Conservation (phyloP, 1,139 yeast genomes). For the Suhomyces terraborum region DNA sequence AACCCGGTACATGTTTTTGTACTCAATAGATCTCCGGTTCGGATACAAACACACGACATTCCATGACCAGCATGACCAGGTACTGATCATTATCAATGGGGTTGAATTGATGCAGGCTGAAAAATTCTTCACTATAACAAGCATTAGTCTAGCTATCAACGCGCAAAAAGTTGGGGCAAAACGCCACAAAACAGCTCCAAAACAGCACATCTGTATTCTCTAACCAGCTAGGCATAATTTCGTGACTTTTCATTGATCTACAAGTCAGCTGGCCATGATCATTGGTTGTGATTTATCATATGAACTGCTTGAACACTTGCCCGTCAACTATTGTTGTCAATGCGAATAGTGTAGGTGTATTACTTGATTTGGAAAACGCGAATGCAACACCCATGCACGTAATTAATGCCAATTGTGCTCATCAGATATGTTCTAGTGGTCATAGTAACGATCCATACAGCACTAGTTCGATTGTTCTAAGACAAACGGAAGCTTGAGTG, state of each 20-base stretch:
- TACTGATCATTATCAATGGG: neutral
- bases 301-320: neutral
- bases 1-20: too few relatives aligned
- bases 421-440: neutral
- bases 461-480: too few relatives aligned
- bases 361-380: constrained; percentile 4
- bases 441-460: neutral
- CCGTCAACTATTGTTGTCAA: constrained; percentile 5
- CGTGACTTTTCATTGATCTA: too few relatives aligned
- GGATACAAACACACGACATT: neutral
- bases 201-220: too few relatives aligned
- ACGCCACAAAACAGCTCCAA: too few relatives aligned
- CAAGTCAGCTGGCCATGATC: neutral
- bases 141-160: too few relatives aligned
- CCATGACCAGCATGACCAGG: neutral
- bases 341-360: constrained; percentile 4
- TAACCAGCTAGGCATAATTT: too few relatives aligned
- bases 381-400: constrained; percentile 8
- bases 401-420: constrained; percentile 3
- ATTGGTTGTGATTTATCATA: neutral
- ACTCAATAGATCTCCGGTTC: neutral
- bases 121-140: too few relatives aligned
- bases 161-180: too few relatives aligned
- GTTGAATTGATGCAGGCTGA: too few relatives aligned
- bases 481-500: too few relatives aligned